Conservation (phyloP, 176 grass and related monocot genomes). For the Luzula sylvatica region DNA sequence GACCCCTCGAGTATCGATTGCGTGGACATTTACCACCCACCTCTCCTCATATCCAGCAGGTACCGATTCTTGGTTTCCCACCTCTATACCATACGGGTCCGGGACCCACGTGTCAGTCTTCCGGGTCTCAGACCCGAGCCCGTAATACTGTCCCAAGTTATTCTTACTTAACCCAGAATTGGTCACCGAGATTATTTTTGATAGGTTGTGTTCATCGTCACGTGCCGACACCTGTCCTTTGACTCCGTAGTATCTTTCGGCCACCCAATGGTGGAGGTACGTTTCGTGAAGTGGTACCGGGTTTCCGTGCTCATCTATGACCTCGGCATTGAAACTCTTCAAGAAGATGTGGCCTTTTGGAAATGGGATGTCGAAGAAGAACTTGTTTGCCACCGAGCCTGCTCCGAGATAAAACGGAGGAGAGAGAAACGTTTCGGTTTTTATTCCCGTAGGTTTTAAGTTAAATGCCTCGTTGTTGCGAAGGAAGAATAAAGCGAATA, state of each 20-base stretch:
- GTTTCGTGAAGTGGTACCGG: constrained; percentile 70
- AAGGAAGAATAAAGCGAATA: constrained; percentile 2
- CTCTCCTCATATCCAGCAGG: constrained; percentile 54
- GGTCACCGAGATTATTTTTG: constrained; percentile 6
- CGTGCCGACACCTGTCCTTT: neutral
- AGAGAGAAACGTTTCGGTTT: constrained; percentile 51
- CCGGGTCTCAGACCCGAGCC: constrained; percentile 83
- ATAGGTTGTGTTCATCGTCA: neutral
- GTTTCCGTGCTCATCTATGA: constrained; percentile 46
- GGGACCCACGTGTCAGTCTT: constrained; percentile 73
- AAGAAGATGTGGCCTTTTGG: constrained; percentile 61
- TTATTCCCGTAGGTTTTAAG: neutral
- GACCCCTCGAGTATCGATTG: constrained; percentile 63
- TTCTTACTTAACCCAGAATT: constrained; percentile 57
- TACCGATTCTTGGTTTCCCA: constrained; percentile 25
- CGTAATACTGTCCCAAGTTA: constrained; percentile 49
- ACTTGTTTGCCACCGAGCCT: constrained; percentile 66
- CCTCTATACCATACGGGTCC: constrained; percentile 75
- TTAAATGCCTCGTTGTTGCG: neutral
- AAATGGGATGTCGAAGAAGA: constrained; percentile 33
- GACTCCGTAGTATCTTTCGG: constrained; percentile 23
- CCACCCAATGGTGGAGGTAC: constrained; percentile 88
- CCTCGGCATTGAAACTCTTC: constrained; percentile 76
- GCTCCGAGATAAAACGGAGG: constrained; percentile 40
- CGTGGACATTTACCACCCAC: constrained; percentile 67